Conservation (phyloP, 129 eudicot genomes). For the Gnaphalium uliginosum region DNA sequence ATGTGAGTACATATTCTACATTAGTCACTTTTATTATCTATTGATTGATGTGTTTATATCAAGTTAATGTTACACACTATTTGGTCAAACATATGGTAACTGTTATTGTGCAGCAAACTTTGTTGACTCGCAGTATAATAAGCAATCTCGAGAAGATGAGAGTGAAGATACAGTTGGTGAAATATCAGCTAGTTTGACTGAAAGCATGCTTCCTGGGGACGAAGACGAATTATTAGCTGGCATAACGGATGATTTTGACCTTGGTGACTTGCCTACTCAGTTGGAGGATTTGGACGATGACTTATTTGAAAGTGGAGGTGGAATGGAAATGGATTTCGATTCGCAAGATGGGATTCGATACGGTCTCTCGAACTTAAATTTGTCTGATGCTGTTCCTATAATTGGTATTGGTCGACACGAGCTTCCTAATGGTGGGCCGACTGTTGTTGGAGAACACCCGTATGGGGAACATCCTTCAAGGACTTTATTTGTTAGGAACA, state of each 20-base stretch:
- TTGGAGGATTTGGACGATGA: slow-evolving; percentile 89
- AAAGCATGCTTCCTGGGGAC: slow-evolving; percentile 78
- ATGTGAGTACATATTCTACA: slow-evolving; percentile 31
- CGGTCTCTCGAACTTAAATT: slow-evolving; percentile 50
- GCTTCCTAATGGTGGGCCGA: slow-evolving; percentile 46
- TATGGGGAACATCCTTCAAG: slow-evolving; percentile 97
- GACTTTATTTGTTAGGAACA: slow-evolving; percentile 85
- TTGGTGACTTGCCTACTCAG: slow-evolving; percentile 64
- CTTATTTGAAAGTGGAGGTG: slow-evolving; percentile 88
- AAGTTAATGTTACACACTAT: slow-evolving; percentile 4
- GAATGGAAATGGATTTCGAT: slow-evolving; percentile 82
- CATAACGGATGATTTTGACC: slow-evolving; percentile 76
- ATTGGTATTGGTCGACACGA: slow-evolving; percentile 43
- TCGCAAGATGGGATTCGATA: slow-evolving; percentile 47
- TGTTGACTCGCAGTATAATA: slow-evolving; percentile 30
- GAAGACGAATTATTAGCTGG: slow-evolving; percentile 87
- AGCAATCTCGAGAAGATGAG: slow-evolving; percentile 47
- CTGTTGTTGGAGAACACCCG: slow-evolving; percentile 88
- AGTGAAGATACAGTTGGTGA: slow-evolving; percentile 53
- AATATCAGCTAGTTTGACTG: slow-evolving; percentile 43
- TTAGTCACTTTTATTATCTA: not conserved
- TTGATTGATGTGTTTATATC: not conserved
- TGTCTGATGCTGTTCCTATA: slow-evolving; percentile 53
- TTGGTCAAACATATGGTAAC: slow-evolving; percentile 5
- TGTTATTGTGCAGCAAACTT: slow-evolving; percentile 49